A percentile compares a stretch with the other conserved stretches of the same genome.
phyloP scores from a whole-genome alignment of 2,329 filamentous ascomycete genomes.

The Trichoderma simmonsii region DNA sequence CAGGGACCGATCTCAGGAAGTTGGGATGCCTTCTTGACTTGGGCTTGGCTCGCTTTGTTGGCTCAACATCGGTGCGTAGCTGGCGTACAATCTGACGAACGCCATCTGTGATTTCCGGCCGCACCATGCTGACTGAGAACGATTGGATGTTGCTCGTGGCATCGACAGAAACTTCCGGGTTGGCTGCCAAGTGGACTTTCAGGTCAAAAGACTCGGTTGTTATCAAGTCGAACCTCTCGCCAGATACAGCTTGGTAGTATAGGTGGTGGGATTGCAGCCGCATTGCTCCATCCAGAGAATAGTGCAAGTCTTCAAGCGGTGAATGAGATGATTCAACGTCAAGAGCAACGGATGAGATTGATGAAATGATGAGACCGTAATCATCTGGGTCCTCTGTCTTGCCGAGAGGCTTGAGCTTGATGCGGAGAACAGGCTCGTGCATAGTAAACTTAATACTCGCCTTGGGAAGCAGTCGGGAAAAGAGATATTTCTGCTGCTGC shows the following conservation, averaged over 20 bases:
- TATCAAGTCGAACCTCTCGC: conserved; percentile 80
- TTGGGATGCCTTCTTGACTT: conserved; percentile 56
- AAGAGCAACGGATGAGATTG: conserved; percentile 87
- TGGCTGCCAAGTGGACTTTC: conserved; percentile 78
- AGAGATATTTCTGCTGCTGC: conserved; percentile 59
- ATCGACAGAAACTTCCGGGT: conserved; percentile 80
- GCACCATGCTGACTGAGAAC: conserved; percentile 83
- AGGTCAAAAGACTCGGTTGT: conserved; percentile 85
- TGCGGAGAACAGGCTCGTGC: conserved; percentile 90
- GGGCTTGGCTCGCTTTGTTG: conserved; percentile 51
- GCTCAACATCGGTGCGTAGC: conserved; percentile 66
- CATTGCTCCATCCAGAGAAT: conserved; percentile 78
- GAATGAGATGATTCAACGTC: conserved; percentile 97
- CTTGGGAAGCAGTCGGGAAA: conserved; percentile 90
- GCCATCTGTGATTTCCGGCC: conserved; percentile 88
- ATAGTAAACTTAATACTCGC: conserved; percentile 93
- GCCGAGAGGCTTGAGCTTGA: conserved; percentile 78
- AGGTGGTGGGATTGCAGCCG: conserved; percentile 82
- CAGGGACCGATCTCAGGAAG: conserved; percentile 73
- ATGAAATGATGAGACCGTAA: conserved; percentile 92
- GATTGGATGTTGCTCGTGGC: conserved; percentile 78
- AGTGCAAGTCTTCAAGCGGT: conserved; percentile 76
- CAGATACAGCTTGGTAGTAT: conserved; percentile 88
- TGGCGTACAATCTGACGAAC: conserved; percentile 88
- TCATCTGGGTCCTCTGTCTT: conserved; percentile 66